Conservation (phyloP, 2,329 filamentous ascomycete genomes). For the Lecanosticta acicola region DNA sequence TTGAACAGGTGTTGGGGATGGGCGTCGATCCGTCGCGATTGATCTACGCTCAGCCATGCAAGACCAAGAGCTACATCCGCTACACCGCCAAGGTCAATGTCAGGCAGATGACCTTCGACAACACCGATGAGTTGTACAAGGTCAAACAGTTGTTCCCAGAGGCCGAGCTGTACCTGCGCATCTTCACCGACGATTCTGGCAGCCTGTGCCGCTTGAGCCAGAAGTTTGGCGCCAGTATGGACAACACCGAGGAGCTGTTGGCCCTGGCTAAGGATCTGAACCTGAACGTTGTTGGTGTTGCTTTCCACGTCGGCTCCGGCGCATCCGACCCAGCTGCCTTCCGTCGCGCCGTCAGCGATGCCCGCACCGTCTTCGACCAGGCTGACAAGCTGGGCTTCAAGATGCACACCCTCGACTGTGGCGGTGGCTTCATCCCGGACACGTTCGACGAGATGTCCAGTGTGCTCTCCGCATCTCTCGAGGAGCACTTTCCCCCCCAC, state of each 20-base stretch:
- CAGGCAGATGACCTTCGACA: slow-evolving; percentile 99
- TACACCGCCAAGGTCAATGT: slow-evolving; percentile 80
- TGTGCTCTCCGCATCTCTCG: slow-evolving; percentile 71
- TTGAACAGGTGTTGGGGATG: slow-evolving; percentile 80
- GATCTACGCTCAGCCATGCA: slow-evolving; percentile 99
- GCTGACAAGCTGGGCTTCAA: slow-evolving; percentile 69
- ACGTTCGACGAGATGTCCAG: slow-evolving; percentile 87
- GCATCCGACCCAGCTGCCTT: slow-evolving; percentile 91
- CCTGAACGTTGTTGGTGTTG: slow-evolving; percentile 89
- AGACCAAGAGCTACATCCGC: slow-evolving; percentile 96
- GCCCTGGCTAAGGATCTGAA: slow-evolving; percentile 72
- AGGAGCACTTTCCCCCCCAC: slow-evolving; percentile 78
- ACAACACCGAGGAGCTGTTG: slow-evolving; percentile 71
- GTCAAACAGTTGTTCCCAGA: slow-evolving; percentile 85
- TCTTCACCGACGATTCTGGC: slow-evolving; percentile 91
- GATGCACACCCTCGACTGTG: slow-evolving; percentile 85
- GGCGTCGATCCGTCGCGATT: slow-evolving; percentile 84
- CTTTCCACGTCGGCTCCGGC: slow-evolving; percentile 96
- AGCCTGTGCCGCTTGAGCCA: slow-evolving; percentile 91
- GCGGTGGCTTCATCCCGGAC: slow-evolving; percentile 85
- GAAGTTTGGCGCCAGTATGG: slow-evolving; percentile 92
- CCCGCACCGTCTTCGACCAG: slow-evolving; percentile 81
- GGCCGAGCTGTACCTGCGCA: slow-evolving; percentile 88
- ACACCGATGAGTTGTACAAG: slow-evolving; percentile 95
- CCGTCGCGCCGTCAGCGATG: slow-evolving; percentile 83